Base-by-base conservation (phyloP, 306 rosid genomes). In the Fragaria nilgerrensis region DNA sequence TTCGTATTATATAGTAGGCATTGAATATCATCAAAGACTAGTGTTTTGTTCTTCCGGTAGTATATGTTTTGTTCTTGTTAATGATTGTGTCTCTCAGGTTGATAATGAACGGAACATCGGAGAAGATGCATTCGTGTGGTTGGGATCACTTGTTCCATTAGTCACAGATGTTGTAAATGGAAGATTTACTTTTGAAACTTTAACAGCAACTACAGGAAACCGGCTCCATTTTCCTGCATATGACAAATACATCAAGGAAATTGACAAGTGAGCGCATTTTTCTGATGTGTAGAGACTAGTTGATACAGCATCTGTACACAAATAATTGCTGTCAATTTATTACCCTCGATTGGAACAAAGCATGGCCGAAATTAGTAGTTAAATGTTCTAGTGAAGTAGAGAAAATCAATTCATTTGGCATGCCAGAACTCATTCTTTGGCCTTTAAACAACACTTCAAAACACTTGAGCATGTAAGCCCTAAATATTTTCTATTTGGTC, bases 91-190 rank as follows among this genome's bases (percentile, higher is more conserved):
- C n/a, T 5, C 80, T 41, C 77, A 95, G 99, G 87, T 92, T 78
- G 80, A 74, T 52, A 63, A 85, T 63, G 91, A 90, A 29, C 88
- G 86, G 67, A 80, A 71, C 76, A 92, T 90, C 61, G 97, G 97
- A 75, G 99, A 95, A 89, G 96, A 95, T 78, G 92, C 94, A 69
- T 95, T 88, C 79, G 96, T 91, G 61, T 95, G 99, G 99, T 27
- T 95, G 80, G 97, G 88, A 56, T 90, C 96, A 29, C 53, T 89
- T 66, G 80, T 89, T 77, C 97, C 97, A 34, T 62, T 89, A 65
- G 91, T 79, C 66, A 76, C 92, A 20, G 99, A 95, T 77, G 83
- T 88, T 45, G 89, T 89, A n/a, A 95, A 91, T 77, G 94, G 86
- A 71, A 84, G 96, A 86, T 95, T 91, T 65, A 88, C 91, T 62